Base-by-base conservation (phyloP, 2,329 filamentous ascomycete species). In the Macrophomina pseudophaseolina region DNA sequence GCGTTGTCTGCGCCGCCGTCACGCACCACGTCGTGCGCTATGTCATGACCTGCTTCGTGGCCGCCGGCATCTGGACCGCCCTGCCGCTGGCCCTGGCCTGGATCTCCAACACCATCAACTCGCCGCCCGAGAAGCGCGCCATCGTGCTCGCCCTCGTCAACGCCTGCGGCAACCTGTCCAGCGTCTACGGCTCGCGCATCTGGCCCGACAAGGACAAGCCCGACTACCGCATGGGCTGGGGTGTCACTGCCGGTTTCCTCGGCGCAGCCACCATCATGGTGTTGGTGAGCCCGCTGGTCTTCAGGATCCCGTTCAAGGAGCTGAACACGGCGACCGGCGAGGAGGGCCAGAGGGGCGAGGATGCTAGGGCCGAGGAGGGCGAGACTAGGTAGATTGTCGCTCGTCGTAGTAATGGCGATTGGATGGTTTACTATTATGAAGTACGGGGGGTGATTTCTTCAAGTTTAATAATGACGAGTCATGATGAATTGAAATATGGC, bases 81-180 rank as follows among this genome's bases (percentile, higher is more conserved):
- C 83, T 87, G 3, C 85, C 86, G 6, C 80, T 86, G 38, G 83
- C 83, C 49, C 80, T 87, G 65, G 84, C 85, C 33, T 88, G 85
- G 86, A 86, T 87, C 66, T 82, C 82, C n/a, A 86, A 85, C 74
- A 87, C 87, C 70, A 85, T 87, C 33, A 58, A 84, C 83, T 2
- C 85, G 84, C 5, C 83, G 82, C 68, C 87, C 87, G 79, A 80
- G 85, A 64, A 83, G 81, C 51, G 84, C 85, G 9, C 84, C 35
- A 85, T 87, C 81, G 84, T 86, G 69, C 81, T 85, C 46, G 84
- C 83, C 67, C 81, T 83, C 23, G 83, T 82, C 4, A 80, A 81
- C 30, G n/a, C 84, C 16, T 66, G 53, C 23, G 64, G 64, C 44
- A 66, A 66, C 44, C 33, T 66, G 18, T 49, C 40, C 32, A 28